Base-by-base conservation (phyloP, 768 basidiomycete species). In the Cyathus striatus region DNA sequence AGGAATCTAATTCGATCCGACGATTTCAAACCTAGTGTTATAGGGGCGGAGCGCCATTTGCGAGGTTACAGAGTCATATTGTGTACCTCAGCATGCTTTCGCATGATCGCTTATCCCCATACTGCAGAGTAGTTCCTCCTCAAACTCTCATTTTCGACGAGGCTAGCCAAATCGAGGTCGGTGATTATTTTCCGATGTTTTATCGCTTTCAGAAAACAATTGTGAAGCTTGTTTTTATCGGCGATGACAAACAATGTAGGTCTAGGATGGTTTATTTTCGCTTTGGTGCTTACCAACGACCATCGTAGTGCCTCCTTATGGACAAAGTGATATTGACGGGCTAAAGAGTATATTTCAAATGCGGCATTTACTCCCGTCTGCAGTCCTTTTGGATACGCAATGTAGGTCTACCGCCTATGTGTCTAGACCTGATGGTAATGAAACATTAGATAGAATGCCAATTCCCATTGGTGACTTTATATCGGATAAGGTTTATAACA, bases 61-160 rank as follows among this genome's bases (percentile, higher is more conserved):
- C 38, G 47, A 22, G 69, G 59, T 6, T 68, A 69, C 4, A 65
- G 72, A 41, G 77, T 86, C 17, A 67, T 88, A 9, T 68, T 88
- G 0, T 84, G 81, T 53, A 88, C 86, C 4, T 58, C 86, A 70
- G 70, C 49, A 87, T 85, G 79, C 64, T 88, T 1, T 73, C 80
- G 0, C 60, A 64, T 32, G 32, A 35, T 5, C 57, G 44, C 6
- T 36, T 70, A 6, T 35, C 48, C 0, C 4, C 22, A 5, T 55
- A 70, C 24, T 47, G 52, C 7, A 55, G 41, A 2, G 7, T 64
- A 3, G 66, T 64, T 6, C 70, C 73, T 1, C 40, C 68, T 4
- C 48, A 66, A 30, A 69, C 65, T 6, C 49, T 78, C 18, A 60
- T 79, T 3, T 48, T 79, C 37, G 77, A 79, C 52, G 77, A 79